These are phyloP conservation scores for Sicyos baderoa DNA, from an alignment of 306 rosid genomes.

Conservation along the genomic window DNA sequence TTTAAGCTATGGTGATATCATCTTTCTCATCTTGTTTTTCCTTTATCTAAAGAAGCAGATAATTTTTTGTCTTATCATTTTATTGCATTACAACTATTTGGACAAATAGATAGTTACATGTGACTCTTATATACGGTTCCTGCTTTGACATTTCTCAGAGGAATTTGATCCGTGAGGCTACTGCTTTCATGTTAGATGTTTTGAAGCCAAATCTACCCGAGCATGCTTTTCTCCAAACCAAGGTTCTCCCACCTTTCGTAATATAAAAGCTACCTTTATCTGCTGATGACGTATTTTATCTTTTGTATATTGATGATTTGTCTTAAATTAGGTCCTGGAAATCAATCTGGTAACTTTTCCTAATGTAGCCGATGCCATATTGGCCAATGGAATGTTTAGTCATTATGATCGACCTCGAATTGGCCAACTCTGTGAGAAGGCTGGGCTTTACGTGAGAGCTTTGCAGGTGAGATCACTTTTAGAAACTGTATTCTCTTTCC, in stretches of 20 bases:
- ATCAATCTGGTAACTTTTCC: conserved; percentile 96
- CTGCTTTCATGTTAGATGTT: conserved; percentile 89
- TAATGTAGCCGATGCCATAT: conserved; percentile 94
- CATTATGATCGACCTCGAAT: conserved; percentile 95
- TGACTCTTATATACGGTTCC: conserved; percentile 14
- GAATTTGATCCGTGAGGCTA: conserved; percentile 97
- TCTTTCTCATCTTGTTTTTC: neutral
- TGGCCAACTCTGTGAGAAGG: conserved; percentile 96
- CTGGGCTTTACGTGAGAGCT: conserved; percentile 92
- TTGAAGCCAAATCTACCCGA: conserved; percentile 96
- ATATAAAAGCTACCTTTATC: neutral
- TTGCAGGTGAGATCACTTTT: conserved; percentile 60
- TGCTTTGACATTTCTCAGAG: conserved; percentile 41
- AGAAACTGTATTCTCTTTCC: conserved; percentile 14
- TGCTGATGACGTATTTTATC: conserved; percentile 15
- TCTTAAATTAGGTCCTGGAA: conserved; percentile 66
- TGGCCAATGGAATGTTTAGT: conserved; percentile 99
- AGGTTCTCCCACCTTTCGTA: conserved; percentile 39
- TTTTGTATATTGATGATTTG: conserved; percentile 22
- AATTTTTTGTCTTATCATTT: neutral
- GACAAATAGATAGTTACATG: neutral
- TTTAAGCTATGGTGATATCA: neutral
- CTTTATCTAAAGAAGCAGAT: neutral
- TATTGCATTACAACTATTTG: neutral
- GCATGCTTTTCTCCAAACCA: conserved; percentile 84